Evolutionary conservation across 768 basidiomycete species (phyloP), one percentile per base, ranked within the genome.

Genomic region (Candolleomyces efflorescens): DNA sequence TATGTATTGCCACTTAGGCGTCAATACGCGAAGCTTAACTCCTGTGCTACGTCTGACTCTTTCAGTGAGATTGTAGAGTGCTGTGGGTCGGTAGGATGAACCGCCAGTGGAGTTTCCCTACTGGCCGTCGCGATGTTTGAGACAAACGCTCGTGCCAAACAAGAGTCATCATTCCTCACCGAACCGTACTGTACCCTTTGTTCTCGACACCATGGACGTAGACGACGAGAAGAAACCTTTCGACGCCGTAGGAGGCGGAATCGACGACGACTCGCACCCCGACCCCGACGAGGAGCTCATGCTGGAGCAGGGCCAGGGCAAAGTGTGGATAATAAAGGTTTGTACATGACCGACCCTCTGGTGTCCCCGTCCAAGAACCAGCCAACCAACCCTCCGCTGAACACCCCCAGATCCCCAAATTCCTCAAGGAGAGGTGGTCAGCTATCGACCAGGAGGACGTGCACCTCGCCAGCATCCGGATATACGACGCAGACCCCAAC

Each of bases 301-400:
- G 81, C 73, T 91, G 37, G 83, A 89, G 68, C 80, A 85, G 60
- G 86, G 86, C 18, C 82, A 84, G 49, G 87, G 90, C 47, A 75
- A 84, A 60, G 87, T 92, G 17, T 94, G 91, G 92, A 77, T 92
- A 44, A 90, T 92, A 66, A 92, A 92, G 82, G 91, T 90, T 63
- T 63, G 78, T 69, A 37, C n/a, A 51, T 53, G 32, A 54, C 55
- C 15, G 36, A 26, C 38, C n/a, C 55, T 24, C 5, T 17, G 18
- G 9, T 43, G 41, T 17, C 15, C n/a, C n/a, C n/a, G n/a, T n/a
- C n/a, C n/a, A n/a, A n/a, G n/a, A n/a, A n/a, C n/a, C n/a, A n/a
- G n/a, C n/a, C n/a, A n/a, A n/a, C n/a, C n/a, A 39, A 39, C 9
- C 38, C 38, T 39, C 38, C 18, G 3, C 41, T 32, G 50, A 24